Conservation (phyloP, 495 filamentous ascomycete species). For the Talaromyces borbonicus region DNA sequence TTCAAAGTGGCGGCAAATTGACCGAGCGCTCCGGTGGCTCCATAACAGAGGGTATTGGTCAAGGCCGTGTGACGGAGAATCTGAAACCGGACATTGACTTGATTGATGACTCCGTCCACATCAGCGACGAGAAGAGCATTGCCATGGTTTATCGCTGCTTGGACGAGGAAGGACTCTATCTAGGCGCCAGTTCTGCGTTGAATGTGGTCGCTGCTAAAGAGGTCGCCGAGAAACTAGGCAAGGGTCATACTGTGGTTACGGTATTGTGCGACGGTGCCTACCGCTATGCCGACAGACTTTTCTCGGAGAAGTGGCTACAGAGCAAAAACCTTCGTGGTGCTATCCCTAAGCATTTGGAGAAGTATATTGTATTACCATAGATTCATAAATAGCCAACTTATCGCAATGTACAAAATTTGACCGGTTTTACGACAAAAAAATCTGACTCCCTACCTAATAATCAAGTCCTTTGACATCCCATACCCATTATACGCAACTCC, state of each 20-base stretch:
- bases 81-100: conserved; percentile 74
- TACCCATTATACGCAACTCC: conserved; percentile 54
- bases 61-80: conserved; percentile 95
- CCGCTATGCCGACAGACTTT: conserved; percentile 87
- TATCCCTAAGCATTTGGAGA: conserved; percentile 78
- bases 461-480: conserved; percentile 40
- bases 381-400: neutral
- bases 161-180: conserved; percentile 91
- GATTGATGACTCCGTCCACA: conserved; percentile 75
- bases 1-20: conserved; percentile 74
- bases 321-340: conserved; percentile 71
- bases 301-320: conserved; percentile 80
- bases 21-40: conserved; percentile 72
- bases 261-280: conserved; percentile 93
- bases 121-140: conserved; percentile 87
- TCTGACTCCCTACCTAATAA: conserved; percentile 17
- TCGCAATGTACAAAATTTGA: conserved; percentile 11
- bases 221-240: conserved; percentile 81
- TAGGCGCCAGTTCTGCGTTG: conserved; percentile 86
- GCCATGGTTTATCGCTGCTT: conserved; percentile 97
- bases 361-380: conserved; percentile 85
- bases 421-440: neutral
- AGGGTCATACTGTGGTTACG: conserved; percentile 86
- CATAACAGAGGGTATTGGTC: conserved; percentile 97
- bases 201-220: conserved; percentile 96